phyloP scores from a whole-genome alignment of 305 asterid genomes.

The Lippia alba region DNA sequence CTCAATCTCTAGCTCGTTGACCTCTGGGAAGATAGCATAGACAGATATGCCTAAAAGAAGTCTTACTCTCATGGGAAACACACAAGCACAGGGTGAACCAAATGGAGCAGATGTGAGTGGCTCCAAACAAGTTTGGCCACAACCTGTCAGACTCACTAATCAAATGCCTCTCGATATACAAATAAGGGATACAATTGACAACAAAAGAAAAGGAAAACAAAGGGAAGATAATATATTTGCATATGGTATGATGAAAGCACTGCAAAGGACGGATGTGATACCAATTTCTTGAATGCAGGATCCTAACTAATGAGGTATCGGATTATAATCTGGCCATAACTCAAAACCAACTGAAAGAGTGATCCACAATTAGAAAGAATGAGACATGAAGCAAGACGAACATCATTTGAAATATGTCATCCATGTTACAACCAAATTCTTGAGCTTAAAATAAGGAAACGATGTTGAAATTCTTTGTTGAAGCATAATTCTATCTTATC shows the following conservation, averaged over 20 bases:
- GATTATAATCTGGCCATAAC: not conserved
- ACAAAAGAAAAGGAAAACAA: slow-evolving; percentile 8
- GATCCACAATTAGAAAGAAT: too few relatives aligned
- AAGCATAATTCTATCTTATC: too few relatives aligned
- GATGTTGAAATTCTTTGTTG: too few relatives aligned
- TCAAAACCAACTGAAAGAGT: too few relatives aligned
- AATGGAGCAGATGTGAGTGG: slow-evolving; percentile 86
- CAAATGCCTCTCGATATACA: slow-evolving; percentile 11
- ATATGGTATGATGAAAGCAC: slow-evolving; percentile 17
- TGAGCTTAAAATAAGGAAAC: too few relatives aligned
- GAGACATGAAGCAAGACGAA: too few relatives aligned
- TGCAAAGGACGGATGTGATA: slow-evolving; percentile 6
- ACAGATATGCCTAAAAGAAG: slow-evolving; percentile 81
- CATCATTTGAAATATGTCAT: too few relatives aligned
- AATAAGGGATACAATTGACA: not conserved
- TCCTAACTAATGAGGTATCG: not conserved
- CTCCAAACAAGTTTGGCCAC: slow-evolving; percentile 82
- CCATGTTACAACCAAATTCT: too few relatives aligned
- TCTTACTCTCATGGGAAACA: slow-evolving; percentile 92
- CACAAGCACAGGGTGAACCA: slow-evolving; percentile 91
- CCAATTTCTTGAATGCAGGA: not conserved
- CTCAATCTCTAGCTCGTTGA: slow-evolving; percentile 83
- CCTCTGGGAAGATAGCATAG: slow-evolving; percentile 83
- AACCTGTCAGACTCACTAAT: slow-evolving; percentile 59
- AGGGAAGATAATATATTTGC: not conserved